These are phyloP conservation scores for Nicotiana undulata DNA, from an alignment of 257 asterid genomes.

Conservation along the genomic window DNA sequence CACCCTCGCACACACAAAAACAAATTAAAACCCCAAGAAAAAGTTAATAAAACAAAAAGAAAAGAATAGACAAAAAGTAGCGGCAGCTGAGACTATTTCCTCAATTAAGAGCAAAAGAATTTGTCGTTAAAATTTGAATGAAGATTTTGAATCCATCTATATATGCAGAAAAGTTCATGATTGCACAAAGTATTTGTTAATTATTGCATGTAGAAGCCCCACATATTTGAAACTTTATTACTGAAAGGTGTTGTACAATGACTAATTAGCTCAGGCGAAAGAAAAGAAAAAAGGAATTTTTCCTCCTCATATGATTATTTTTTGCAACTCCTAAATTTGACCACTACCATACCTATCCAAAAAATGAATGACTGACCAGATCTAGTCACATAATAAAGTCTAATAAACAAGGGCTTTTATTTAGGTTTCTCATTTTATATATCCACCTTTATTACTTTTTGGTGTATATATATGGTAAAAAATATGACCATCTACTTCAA, in stretches of 20 bases:
- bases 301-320: not conserved
- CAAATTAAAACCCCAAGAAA: not conserved
- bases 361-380: not conserved
- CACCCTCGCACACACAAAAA: not conserved
- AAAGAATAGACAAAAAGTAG: not conserved
- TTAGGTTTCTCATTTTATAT: too few relatives aligned
- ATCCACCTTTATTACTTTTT: too few relatives aligned
- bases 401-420: not conserved
- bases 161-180: not conserved
- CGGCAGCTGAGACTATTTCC: not conserved
- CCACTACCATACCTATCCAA: not conserved
- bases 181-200: not conserved
- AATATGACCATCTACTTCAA: not conserved
- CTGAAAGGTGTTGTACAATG: not conserved
- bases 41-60: not conserved
- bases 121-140: not conserved
- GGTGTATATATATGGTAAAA: too few relatives aligned
- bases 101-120: not conserved
- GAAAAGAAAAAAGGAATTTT: not conserved
- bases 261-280: not conserved
- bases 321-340: not conserved
- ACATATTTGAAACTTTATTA: not conserved
- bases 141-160: not conserved
- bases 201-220: not conserved
- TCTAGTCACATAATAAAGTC: not conserved